Conservation (phyloP, 345 rosid genomes). For the Stellera chamaejasme region DNA sequence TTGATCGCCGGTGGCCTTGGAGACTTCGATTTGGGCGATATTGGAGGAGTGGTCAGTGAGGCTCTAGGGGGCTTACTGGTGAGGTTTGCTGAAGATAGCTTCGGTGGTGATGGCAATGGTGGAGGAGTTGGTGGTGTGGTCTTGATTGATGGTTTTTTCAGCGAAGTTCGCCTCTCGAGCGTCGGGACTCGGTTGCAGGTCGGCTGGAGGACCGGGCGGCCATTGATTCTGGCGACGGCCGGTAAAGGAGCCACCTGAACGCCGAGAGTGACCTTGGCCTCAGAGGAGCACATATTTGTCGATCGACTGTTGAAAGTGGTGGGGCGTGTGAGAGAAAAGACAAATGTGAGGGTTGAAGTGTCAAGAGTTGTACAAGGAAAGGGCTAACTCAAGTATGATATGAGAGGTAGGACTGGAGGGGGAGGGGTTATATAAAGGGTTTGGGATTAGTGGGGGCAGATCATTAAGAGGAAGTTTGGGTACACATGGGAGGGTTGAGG, state of each 20-base stretch:
- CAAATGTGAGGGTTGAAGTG: background rate
- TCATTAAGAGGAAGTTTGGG: constrained; percentile 4
- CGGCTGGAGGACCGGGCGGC: constrained; percentile 57
- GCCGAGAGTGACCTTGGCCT: constrained; percentile 29
- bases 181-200: constrained; percentile 37
- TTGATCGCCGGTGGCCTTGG: constrained; percentile 26
- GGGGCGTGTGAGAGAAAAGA: background rate
- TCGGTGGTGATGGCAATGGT: constrained; percentile 11
- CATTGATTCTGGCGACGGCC: constrained; percentile 33
- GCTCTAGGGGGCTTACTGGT: constrained; percentile 3
- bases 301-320: too few relatives aligned
- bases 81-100: background rate
- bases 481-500: constrained; percentile 34
- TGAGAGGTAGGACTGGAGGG: constrained; percentile 1
- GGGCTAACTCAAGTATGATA: background rate
- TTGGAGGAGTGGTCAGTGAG: constrained; percentile 17
- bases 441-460: constrained; percentile 14
- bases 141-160: constrained; percentile 18
- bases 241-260: constrained; percentile 15
- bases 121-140: constrained; percentile 20
- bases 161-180: constrained; percentile 21
- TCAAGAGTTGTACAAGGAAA: background rate
- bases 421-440: constrained; percentile 9
- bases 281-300: constrained; percentile 30
- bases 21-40: constrained; percentile 29